These are phyloP conservation scores for Carpinus fangiana DNA, from an alignment of 306 rosid genomes.

Conservation along the genomic window DNA sequence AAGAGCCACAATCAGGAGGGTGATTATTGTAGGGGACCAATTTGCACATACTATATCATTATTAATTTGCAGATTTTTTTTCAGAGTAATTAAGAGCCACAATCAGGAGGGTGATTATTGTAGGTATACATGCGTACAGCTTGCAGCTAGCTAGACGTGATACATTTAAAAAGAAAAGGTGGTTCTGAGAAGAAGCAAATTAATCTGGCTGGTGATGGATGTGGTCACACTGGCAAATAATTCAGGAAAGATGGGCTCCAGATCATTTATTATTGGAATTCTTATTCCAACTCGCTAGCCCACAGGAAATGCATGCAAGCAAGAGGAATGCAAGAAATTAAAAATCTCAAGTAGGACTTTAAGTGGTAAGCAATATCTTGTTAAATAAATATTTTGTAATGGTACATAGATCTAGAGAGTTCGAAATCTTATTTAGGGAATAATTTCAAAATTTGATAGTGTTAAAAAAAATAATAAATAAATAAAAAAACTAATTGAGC, in stretches of 20 bases:
- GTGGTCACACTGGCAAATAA: constrained; percentile 5
- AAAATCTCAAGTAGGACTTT: too few species aligned
- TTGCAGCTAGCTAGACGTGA: not conserved
- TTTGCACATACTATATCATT: too few species aligned
- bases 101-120: not conserved
- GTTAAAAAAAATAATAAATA: too few species aligned
- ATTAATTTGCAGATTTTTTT: too few species aligned
- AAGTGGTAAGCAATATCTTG: too few species aligned
- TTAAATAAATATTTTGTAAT: too few species aligned
- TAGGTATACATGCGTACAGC: not conserved
- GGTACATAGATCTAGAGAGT: too few species aligned
- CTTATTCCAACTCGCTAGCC: not conserved
- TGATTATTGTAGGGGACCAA: not conserved
- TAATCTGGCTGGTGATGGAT: not conserved
- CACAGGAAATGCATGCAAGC: not conserved
- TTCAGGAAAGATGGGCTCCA: constrained; percentile 34
- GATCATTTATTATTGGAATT: constrained; percentile 16
- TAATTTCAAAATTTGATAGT: too few species aligned
- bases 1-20: not conserved
- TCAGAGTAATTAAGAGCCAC: not conserved
- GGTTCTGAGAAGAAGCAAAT: not conserved
- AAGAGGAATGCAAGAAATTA: not conserved
- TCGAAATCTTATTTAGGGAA: too few species aligned
- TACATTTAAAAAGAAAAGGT: not conserved
- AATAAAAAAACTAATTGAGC: too few species aligned